A percentile compares a stretch with the other conserved stretches of the same genome.
phyloP scores from a whole-genome alignment of 2,329 filamentous ascomycete species.

The Talaromyces atroroseus region DNA sequence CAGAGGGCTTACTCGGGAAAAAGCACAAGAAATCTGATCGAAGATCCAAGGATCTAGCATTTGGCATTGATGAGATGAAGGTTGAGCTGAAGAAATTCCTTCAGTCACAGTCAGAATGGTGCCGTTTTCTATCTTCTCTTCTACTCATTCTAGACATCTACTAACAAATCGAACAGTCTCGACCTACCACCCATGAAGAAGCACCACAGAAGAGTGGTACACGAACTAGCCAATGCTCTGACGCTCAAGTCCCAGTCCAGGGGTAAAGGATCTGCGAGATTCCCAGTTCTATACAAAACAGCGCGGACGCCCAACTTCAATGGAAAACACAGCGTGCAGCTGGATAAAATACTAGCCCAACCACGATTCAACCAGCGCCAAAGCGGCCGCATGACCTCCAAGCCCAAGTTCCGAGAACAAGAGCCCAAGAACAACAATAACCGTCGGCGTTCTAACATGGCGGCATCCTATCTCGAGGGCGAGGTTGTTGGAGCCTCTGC shows the following conservation, averaged over 20 bases:
- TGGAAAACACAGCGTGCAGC: slow-evolving; percentile 47
- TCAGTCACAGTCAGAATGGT: slow-evolving; percentile 58
- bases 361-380: slow-evolving; percentile 24
- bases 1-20: slow-evolving; percentile 58
- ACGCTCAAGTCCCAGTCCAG: slow-evolving; percentile 78
- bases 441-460: slow-evolving; percentile 21
- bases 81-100: slow-evolving; percentile 70
- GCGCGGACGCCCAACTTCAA: slow-evolving; percentile 58
- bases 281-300: slow-evolving; percentile 72
- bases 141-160: neutral
- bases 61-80: slow-evolving; percentile 68
- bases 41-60: slow-evolving; percentile 65
- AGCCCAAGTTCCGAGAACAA: slow-evolving; percentile 3
- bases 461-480: slow-evolving; percentile 67
- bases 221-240: slow-evolving; percentile 70
- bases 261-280: slow-evolving; percentile 66
- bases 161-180: slow-evolving; percentile 47
- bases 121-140: slow-evolving; percentile 26
- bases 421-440: slow-evolving; percentile 16
- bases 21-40: slow-evolving; percentile 55
- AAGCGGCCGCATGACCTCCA: neutral
- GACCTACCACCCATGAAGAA: slow-evolving; percentile 81
- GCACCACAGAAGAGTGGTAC: slow-evolving; percentile 67
- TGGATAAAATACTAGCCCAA: slow-evolving; percentile 37
- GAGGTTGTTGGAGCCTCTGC: slow-evolving; percentile 82